These are phyloP conservation scores for Kockovaella imperatae DNA, from an alignment of 768 basidiomycete genomes.

Conservation along the genomic window DNA sequence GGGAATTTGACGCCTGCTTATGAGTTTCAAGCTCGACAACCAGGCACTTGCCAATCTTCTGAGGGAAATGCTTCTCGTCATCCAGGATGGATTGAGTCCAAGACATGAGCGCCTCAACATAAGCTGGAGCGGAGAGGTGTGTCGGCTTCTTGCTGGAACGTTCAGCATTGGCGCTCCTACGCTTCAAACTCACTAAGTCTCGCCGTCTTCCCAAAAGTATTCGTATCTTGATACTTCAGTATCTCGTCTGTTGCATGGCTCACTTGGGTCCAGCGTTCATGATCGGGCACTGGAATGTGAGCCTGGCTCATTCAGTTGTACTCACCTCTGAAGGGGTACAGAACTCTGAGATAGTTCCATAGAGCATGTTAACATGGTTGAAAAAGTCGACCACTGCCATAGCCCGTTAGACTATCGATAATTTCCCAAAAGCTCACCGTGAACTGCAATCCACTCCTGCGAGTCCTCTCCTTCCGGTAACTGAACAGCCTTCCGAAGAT, in stretches of 20 bases:
- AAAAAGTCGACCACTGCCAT: slow-evolving; percentile 94
- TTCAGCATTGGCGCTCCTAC: background rate
- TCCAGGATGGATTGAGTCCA: slow-evolving; percentile 92
- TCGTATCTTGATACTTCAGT: slow-evolving; percentile 27
- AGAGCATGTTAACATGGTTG: slow-evolving; percentile 98
- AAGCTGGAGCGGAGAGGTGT: slow-evolving; percentile 52
- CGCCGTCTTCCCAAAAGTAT: slow-evolving; percentile 45
- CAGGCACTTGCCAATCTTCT: slow-evolving; percentile 69
- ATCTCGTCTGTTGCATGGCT: slow-evolving; percentile 9
- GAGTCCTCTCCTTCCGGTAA: slow-evolving; percentile 94
- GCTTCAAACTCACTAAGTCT: slow-evolving; percentile 34
- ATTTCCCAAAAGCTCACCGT: slow-evolving; percentile 57
- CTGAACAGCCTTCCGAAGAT: slow-evolving; percentile 81
- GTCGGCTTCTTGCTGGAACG: slow-evolving; percentile 37
- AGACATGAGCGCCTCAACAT: slow-evolving; percentile 97
- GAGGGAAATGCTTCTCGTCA: slow-evolving; percentile 86
- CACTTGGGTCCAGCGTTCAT: slow-evolving; percentile 46
- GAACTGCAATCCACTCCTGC: slow-evolving; percentile 99
- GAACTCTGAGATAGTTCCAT: slow-evolving; percentile 96
- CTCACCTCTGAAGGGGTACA: slow-evolving; percentile 85
- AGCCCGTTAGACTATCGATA: background rate
- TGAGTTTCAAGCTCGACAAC: slow-evolving; percentile 4
- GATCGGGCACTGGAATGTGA: slow-evolving; percentile 35
- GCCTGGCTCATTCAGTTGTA: background rate
- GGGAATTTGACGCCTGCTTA: slow-evolving; percentile 80